Evolutionary conservation across 2,329 filamentous ascomycete species (phyloP).

Genomic region (Escovopsis sp.): DNA sequence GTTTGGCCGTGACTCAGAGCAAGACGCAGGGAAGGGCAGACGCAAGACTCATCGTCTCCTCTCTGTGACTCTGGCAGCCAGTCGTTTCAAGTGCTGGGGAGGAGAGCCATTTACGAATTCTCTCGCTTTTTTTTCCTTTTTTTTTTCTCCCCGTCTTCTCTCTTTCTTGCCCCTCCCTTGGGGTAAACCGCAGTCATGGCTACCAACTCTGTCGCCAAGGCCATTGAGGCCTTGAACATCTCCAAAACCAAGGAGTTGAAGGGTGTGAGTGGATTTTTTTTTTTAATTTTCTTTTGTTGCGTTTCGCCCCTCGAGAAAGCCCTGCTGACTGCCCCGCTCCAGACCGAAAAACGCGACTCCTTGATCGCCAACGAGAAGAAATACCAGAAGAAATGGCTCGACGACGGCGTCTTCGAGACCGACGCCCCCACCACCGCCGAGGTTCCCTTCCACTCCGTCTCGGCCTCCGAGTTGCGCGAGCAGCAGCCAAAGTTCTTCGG

Average conservation of each 20-base stretch:
- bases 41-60: slow-evolving; percentile 1
- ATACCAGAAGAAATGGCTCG: slow-evolving; percentile 57
- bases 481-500: slow-evolving; percentile 87
- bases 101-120: background rate
- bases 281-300: no score
- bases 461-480: slow-evolving; percentile 59
- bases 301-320: background rate
- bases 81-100: slow-evolving; percentile 3
- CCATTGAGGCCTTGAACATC: slow-evolving; percentile 35
- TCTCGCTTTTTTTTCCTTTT: background rate
- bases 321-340: slow-evolving; percentile 2
- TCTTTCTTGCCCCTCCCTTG: background rate
- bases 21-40: background rate
- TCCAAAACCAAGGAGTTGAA: slow-evolving; percentile 49
- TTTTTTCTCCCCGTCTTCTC: background rate
- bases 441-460: slow-evolving; percentile 59
- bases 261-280: slow-evolving; percentile 26
- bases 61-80: slow-evolving; percentile 4
- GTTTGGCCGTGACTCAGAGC: slow-evolving; percentile 17
- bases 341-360: slow-evolving; percentile 79
- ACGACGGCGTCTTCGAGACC: slow-evolving; percentile 56
- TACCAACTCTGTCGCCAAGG: slow-evolving; percentile 26
- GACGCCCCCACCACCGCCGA: slow-evolving; percentile 71
- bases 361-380: slow-evolving; percentile 77
- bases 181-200: slow-evolving; percentile 22